Conservation (phyloP, 2,329 filamentous ascomycete species). For the Pseudopithomyces maydicus region DNA sequence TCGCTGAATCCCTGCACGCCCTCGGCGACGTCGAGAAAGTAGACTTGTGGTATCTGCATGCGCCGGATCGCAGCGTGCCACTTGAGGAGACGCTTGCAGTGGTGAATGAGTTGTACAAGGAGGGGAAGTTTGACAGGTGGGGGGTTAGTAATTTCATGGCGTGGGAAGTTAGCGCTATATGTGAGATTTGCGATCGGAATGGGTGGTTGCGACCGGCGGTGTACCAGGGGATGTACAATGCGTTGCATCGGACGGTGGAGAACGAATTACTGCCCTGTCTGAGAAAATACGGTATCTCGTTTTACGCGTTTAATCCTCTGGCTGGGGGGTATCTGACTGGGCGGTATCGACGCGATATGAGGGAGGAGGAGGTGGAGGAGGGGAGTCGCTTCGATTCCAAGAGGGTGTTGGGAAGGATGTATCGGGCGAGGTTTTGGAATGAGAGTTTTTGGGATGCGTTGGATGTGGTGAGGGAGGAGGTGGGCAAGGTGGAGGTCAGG, state of each 20-base stretch:
- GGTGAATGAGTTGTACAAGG: conserved; percentile 52
- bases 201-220: conserved; percentile 51
- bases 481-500: conserved; percentile 46
- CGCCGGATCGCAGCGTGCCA: conserved; percentile 50
- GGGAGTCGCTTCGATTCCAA: conserved; percentile 51
- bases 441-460: conserved; percentile 51
- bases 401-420: conserved; percentile 44
- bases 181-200: conserved; percentile 49
- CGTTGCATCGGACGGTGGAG: conserved; percentile 21
- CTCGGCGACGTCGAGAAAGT: conserved; percentile 37
- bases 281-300: conserved; percentile 20
- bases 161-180: conserved; percentile 53
- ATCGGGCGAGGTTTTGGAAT: conserved; percentile 49
- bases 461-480: conserved; percentile 44
- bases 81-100: conserved; percentile 54
- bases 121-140: conserved; percentile 53
- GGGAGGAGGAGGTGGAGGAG: conserved; percentile 35
- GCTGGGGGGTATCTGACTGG: conserved; percentile 24
- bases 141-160: conserved; percentile 55
- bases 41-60: conserved; percentile 55
- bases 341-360: conserved; percentile 21
- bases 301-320: conserved; percentile 25
- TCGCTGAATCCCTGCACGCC: conserved; percentile 46
- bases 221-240: conserved; percentile 50
- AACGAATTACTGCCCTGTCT: conserved; percentile 27